Percentiles rank a stretch among this genome's conserved stretches.
Conservation (phyloP, 257 asterid genomes). For the Agastache rugosa region DNA sequence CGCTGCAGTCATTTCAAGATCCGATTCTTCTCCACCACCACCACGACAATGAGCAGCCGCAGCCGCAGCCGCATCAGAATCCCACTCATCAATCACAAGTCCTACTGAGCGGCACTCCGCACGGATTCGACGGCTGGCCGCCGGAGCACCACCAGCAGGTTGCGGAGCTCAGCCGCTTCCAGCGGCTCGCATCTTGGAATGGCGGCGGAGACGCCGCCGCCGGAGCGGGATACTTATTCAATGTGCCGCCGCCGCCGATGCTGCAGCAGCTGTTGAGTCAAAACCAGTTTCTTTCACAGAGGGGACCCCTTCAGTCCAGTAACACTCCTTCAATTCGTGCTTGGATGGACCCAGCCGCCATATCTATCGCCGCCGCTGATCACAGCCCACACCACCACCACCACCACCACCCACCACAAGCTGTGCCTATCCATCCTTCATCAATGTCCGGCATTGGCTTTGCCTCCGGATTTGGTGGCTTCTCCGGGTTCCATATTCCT, state of each 20-base stretch:
- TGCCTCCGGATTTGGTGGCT: slow-evolving; percentile 69
- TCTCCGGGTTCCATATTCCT: slow-evolving; percentile 81
- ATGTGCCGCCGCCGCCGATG: slow-evolving; percentile 61
- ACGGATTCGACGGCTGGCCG: slow-evolving; percentile 77
- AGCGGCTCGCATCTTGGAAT: slow-evolving; percentile 65
- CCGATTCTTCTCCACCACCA: slow-evolving; percentile 50
- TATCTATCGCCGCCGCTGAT: slow-evolving; percentile 54
- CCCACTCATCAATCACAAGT: slow-evolving; percentile 40
- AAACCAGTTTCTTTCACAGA: slow-evolving; percentile 77
- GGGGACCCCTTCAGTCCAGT: slow-evolving; percentile 99
- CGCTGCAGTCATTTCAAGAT: slow-evolving; percentile 90
- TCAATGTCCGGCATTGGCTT: slow-evolving; percentile 66
- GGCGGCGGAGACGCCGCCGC: slow-evolving; percentile 50
- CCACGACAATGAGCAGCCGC: neutral
- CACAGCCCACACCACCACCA: slow-evolving; percentile 29
- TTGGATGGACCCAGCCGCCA: slow-evolving; percentile 76
- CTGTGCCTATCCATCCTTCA: slow-evolving; percentile 67
- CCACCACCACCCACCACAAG: slow-evolving; percentile 54
- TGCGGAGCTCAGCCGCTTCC: slow-evolving; percentile 39
- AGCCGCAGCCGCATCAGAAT: slow-evolving; percentile 39
- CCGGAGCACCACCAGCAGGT: slow-evolving; percentile 61
- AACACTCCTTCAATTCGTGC: slow-evolving; percentile 94
- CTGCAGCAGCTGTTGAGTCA: slow-evolving; percentile 71
- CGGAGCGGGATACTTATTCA: slow-evolving; percentile 53
- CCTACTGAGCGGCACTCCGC: slow-evolving; percentile 61